Evolutionary conservation across 805 yeast genomes (phyloP).

Genomic region (Teunomyces pallodes): DNA sequence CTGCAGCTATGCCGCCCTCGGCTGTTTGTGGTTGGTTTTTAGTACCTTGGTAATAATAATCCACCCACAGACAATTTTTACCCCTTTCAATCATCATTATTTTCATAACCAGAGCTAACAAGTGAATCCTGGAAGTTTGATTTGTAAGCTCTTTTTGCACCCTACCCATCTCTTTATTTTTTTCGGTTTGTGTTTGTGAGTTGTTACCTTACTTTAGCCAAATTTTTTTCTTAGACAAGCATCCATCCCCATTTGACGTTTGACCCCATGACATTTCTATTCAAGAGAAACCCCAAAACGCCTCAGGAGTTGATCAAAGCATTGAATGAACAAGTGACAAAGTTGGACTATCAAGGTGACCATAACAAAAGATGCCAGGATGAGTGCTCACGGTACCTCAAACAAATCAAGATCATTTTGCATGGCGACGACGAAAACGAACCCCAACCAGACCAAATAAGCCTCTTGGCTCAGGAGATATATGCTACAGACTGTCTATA

Average conservation of each 20-base stretch:
- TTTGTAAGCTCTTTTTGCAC: no score
- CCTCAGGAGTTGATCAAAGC: conserved; percentile 80
- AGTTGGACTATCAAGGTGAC: conserved; percentile 50
- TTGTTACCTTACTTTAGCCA: no score
- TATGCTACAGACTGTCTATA: conserved; percentile 68
- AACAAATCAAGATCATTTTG: conserved; percentile 62
- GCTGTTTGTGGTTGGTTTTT: background rate
- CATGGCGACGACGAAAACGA: conserved; percentile 67
- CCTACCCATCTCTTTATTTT: no score
- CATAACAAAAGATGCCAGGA: conserved; percentile 56
- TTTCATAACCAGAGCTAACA: no score
- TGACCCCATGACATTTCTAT: conserved; percentile 81
- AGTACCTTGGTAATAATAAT: no score
- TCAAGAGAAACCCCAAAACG: conserved; percentile 86
- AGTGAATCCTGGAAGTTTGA: no score
- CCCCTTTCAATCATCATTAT: no score
- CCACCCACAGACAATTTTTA: no score
- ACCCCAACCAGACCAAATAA: conserved; percentile 70
- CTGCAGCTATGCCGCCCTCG: background rate
- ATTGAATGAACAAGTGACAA: conserved; percentile 68
- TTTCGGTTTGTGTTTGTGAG: no score
- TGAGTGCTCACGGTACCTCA: conserved; percentile 63
- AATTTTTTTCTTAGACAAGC: no score
- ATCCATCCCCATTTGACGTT: background rate
- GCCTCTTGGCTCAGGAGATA: conserved; percentile 75